Base-by-base conservation (phyloP, 441 rosid species). In the Pelargonium myrrhifolium region DNA sequence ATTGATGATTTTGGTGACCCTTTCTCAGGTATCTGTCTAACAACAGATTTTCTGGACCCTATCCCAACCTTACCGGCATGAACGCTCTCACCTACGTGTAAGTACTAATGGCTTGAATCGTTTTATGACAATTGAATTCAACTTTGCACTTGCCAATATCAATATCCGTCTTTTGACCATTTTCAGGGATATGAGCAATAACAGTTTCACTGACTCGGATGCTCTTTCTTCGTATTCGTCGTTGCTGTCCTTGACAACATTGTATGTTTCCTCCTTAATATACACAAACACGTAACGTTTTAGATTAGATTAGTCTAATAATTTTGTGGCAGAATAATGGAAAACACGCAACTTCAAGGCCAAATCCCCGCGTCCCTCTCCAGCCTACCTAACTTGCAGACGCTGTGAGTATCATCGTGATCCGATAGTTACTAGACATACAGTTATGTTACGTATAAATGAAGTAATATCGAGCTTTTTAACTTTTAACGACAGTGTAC, bases 111-210 rank as follows among this genome's bases (percentile, higher is more conserved):
- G 11, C 59, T 11, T 62, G 42, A 37, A 37, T 37, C 42, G 1
- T 37, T 37, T 5, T 37, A 37, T 37, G 6, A 4, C 42, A 37
- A 4, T 37, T 37, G 42, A 4, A 37, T 37, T 37, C 42, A 37
- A 37, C 9, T 37, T 37, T 4, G 42, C 9, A 37, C 42, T 37
- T 37, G 9, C 6, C 42, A 4, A 37, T 4, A 37, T 8, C 5
- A n/a, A n/a, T n/a, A n/a, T n/a, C n/a, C 0, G 8, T 49, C 59
- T 6, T 53, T 17, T 53, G 8, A 17, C 59, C 22, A 53, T 74
- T 20, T 77, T 70, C 85, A 93, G 98, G 82, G 97, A 86, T 75
- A 45, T 89, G 71, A 91, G 99, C 79, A 91, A 91, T 69, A 93
- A 92, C 39, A 72, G 71, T 56, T 86, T 92, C 63, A 73, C 72